phyloP scores from a whole-genome alignment of 768 basidiomycete genomes.

The Tulasnella sp. region DNA sequence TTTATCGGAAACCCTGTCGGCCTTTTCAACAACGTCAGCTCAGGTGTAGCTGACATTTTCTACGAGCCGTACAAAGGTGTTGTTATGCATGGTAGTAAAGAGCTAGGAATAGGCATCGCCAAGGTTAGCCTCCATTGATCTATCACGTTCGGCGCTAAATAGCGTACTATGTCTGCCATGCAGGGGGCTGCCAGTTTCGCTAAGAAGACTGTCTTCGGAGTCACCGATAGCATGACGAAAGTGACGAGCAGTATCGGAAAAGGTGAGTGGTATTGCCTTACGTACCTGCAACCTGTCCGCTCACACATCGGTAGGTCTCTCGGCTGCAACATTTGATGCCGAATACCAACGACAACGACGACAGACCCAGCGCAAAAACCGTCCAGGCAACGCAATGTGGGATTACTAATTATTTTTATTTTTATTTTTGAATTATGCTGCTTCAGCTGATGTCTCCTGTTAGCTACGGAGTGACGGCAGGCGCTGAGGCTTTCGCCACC shows the following conservation, averaged over 20 bases:
- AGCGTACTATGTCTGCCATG: background rate
- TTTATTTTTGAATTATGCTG: background rate
- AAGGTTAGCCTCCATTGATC: slow-evolving; percentile 41
- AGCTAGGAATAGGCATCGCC: slow-evolving; percentile 87
- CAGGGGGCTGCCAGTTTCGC: slow-evolving; percentile 96
- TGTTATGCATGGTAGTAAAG: slow-evolving; percentile 91
- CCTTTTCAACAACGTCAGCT: slow-evolving; percentile 95
- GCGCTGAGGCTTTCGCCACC: slow-evolving; percentile 86
- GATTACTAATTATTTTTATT: slow-evolving; percentile 22
- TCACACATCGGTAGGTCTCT: slow-evolving; percentile 49
- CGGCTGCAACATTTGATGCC: slow-evolving; percentile 91
- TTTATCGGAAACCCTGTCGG: slow-evolving; percentile 56
- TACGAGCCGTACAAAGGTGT: slow-evolving; percentile 97
- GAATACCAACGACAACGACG: slow-evolving; percentile 88
- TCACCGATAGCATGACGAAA: slow-evolving; percentile 95
- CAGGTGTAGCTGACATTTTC: slow-evolving; percentile 95
- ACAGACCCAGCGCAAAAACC: slow-evolving; percentile 83
- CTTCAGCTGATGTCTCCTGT: slow-evolving; percentile 1
- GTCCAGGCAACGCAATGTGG: slow-evolving; percentile 90
- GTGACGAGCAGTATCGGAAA: slow-evolving; percentile 96
- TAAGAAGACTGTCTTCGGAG: slow-evolving; percentile 95
- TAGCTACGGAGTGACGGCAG: slow-evolving; percentile 92
- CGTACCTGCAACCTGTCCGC: background rate
- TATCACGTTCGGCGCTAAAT: background rate
- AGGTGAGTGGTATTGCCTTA: slow-evolving; percentile 35